phyloP scores from a whole-genome alignment of 2,329 filamentous ascomycete genomes.

The Beauveria caledonica region DNA sequence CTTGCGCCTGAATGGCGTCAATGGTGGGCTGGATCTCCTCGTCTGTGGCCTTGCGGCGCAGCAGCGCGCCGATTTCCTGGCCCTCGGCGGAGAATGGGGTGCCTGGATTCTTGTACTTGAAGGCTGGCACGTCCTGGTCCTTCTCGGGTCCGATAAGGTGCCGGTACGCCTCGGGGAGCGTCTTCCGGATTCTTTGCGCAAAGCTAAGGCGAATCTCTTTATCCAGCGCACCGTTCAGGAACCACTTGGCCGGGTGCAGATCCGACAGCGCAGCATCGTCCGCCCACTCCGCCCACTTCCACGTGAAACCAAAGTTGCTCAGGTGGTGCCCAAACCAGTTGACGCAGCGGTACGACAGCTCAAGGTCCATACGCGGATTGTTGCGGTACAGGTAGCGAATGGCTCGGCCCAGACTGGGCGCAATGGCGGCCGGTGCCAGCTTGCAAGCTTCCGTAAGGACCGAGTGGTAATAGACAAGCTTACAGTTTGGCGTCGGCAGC shows the following conservation, averaged over 20 bases:
- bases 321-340: slow-evolving; percentile 98
- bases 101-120: slow-evolving; percentile 75
- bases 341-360: slow-evolving; percentile 78
- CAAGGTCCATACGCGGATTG: slow-evolving; percentile 74
- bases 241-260: slow-evolving; percentile 82
- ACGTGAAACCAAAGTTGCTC: slow-evolving; percentile 98
- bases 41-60: slow-evolving; percentile 77
- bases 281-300: slow-evolving; percentile 98
- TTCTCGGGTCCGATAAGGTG: slow-evolving; percentile 75
- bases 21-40: slow-evolving; percentile 81
- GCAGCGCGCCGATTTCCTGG: slow-evolving; percentile 68
- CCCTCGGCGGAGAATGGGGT: slow-evolving; percentile 79
- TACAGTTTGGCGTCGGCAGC: slow-evolving; percentile 80
- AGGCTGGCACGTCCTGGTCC: slow-evolving; percentile 91
- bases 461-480: slow-evolving; percentile 93
- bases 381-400: slow-evolving; percentile 88
- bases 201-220: slow-evolving; percentile 97
- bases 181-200: slow-evolving; percentile 90
- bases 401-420: slow-evolving; percentile 83
- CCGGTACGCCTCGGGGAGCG: slow-evolving; percentile 77
- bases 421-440: slow-evolving; percentile 90
- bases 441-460: slow-evolving; percentile 94
- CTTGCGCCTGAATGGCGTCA: slow-evolving; percentile 71
- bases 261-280: slow-evolving; percentile 72
- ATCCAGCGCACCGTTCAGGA: slow-evolving; percentile 83